Base-by-base conservation (phyloP, 23 red algal species). In the Gracilaria domingensis region DNA sequence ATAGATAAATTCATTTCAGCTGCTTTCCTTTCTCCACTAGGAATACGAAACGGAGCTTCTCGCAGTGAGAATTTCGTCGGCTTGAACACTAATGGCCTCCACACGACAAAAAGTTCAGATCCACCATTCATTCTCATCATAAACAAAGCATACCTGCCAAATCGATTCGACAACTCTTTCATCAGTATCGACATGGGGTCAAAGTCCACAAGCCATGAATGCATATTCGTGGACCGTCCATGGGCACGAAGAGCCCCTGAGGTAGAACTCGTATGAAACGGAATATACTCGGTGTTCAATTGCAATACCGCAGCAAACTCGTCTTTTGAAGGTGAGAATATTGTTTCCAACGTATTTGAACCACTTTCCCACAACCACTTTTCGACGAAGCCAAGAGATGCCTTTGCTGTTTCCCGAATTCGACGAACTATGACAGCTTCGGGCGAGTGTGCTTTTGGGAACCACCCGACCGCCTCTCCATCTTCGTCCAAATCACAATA, bases 131-230 rank as follows among this genome's bases (percentile, higher is more conserved):
- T 71, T 62, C 85, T 61, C 65, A 81, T 65, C 35, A 88, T 65
- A 49, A 94, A 94, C 44, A 88, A 28, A 4, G 92, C 92, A 40
- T 56, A 87, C 32, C 58, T 50, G 50, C 92, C 84, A 66, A 87
- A 76, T 2, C 72, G 50, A 20, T 58, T 34, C 48, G 85, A 69
- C 36, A 94, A 73, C 23, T 78, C 58, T 32, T 49, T 61, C 66
- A 73, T 13, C 21, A 88, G 39, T 25, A 42, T 54, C 26, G 35
- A 49, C 39, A 88, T 81, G 11, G 83, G 70, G 38, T 94, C 83
- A 6, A 88, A 79, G 17, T 83, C 92, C 24, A 88, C 83, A 32
- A 88, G 53, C 50, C 64, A 45, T n/a, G 54, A 55, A 53, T 81
- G 34, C 24, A 91, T 36, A 47, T 40, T 72, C 9, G 61, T 56